phyloP scores from a whole-genome alignment of 371 early-diverging fungal genomes.

The Mucor lusitanicus region DNA sequence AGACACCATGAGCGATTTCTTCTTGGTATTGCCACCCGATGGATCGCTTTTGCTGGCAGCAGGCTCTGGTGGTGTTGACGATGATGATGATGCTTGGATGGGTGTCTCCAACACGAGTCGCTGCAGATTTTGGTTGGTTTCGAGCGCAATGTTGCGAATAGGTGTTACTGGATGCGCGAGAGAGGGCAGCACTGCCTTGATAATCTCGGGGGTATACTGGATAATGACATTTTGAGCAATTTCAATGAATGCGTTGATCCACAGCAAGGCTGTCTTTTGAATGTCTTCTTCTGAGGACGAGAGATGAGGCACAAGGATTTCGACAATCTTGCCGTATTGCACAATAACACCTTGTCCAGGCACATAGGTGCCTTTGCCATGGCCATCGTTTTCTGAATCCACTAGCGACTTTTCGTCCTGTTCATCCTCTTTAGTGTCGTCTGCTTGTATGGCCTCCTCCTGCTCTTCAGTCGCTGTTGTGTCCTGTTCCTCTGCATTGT shows the following conservation, averaged over 20 bases:
- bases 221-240: conserved; percentile 79
- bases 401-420: neutral
- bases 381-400: conserved; percentile 41
- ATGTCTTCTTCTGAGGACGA: conserved; percentile 82
- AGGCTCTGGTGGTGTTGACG: conserved; percentile 26
- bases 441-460: neutral
- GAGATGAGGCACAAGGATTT: conserved; percentile 81
- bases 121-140: conserved; percentile 74
- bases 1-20: neutral
- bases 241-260: conserved; percentile 85
- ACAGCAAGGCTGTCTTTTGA: conserved; percentile 81
- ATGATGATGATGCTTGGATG: conserved; percentile 16
- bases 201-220: conserved; percentile 72
- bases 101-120: conserved; percentile 67
- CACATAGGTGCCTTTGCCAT: conserved; percentile 60
- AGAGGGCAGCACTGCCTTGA: conserved; percentile 78
- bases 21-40: conserved; percentile 14
- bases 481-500: neutral
- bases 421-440: neutral
- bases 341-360: conserved; percentile 78
- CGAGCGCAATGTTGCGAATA: conserved; percentile 72
- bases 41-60: conserved; percentile 30
- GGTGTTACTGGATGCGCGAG: conserved; percentile 72
- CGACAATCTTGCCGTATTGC: conserved; percentile 76
- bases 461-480: neutral